Base-by-base conservation (phyloP, 345 rosid species). In the Gossypium herbaceum region DNA sequence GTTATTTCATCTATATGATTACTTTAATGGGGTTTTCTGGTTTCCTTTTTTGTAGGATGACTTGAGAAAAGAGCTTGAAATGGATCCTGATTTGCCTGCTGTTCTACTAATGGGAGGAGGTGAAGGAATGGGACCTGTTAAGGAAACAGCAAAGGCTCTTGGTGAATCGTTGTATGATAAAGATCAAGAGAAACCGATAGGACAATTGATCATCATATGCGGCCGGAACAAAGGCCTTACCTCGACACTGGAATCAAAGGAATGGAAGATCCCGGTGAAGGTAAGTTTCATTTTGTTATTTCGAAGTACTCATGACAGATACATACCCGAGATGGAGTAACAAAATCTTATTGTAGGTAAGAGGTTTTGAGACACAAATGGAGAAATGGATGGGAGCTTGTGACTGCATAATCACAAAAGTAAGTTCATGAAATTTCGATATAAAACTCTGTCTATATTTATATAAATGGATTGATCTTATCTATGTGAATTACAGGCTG, bases 311-410 rank as follows among this genome's bases (percentile, higher is more conserved):
- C 7, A 16, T 50, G 54, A 15, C 54, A 16, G 54, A 50, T 50
- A 50, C 54, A 4, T 50, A 15, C 54, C n/a, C 54, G 17, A 12
- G n/a, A 12, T 3, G n/a, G 54, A 50, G 13, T 50, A 50, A 50
- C 54, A 50, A 15, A 13, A 50, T 54, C 45, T 27, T 41, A 55
- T 71, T 74, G 58, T 45, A 94, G 97, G 85, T 95, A 73, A 77
- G 94, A 87, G 98, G 92, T 43, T 93, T 95, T 5, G 96, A 95
- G 80, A 94, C 90, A 12, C 87, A 87, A 69, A 94, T 94, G 98
- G 90, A 90, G 91, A 94, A 92, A 81, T 94, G 98, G 98, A 94
- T 94, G 98, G 98, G 95, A 84, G 92, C 93, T 84, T 88, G 92
- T 75, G 97, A 94, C 88, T 92, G 98, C 92, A 88, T 91, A 78